Conservation (phyloP, 2,329 filamentous ascomycete species). For the Penicillium sp. region DNA sequence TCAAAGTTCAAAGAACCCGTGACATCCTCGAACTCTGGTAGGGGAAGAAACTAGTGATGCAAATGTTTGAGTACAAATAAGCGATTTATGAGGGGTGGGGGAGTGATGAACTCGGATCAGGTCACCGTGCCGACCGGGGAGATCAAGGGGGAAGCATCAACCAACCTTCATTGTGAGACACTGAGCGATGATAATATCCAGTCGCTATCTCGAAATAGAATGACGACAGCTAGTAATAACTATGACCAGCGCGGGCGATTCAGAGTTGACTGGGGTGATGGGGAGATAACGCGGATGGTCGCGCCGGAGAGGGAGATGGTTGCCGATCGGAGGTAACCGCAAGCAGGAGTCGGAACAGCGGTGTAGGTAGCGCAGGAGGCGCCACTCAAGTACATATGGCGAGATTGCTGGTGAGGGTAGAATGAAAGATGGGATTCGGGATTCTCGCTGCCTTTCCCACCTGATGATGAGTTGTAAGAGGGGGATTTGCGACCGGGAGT, state of each 20-base stretch:
- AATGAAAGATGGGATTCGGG: neutral
- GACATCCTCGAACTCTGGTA: conserved; percentile 87
- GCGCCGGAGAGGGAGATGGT: conserved; percentile 18
- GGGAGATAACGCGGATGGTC: conserved; percentile 16
- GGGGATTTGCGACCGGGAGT: conserved; percentile 28
- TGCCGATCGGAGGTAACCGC: conserved; percentile 45
- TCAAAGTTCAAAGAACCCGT: conserved; percentile 94
- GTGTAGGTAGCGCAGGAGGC: conserved; percentile 4
- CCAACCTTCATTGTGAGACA: conserved; percentile 13
- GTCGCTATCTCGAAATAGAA: neutral
- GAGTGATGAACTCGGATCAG: neutral
- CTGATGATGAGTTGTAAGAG: conserved; percentile 1
- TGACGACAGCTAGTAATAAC: neutral
- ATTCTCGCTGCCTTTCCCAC: neutral
- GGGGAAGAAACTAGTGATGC: conserved; percentile 74
- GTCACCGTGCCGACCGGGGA: conserved; percentile 5
- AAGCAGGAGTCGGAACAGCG: conserved; percentile 8
- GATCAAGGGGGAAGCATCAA: neutral
- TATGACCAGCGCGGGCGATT: neutral
- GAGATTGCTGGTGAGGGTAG: neutral
- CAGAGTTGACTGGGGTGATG: neutral
- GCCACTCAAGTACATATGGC: conserved; percentile 1
- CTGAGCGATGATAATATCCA: too few species aligned
- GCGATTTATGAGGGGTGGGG: conserved; percentile 4
- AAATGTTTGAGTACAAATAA: conserved; percentile 4